phyloP scores from a whole-genome alignment of 257 asterid genomes.

The Thymus quinquecostatus region DNA sequence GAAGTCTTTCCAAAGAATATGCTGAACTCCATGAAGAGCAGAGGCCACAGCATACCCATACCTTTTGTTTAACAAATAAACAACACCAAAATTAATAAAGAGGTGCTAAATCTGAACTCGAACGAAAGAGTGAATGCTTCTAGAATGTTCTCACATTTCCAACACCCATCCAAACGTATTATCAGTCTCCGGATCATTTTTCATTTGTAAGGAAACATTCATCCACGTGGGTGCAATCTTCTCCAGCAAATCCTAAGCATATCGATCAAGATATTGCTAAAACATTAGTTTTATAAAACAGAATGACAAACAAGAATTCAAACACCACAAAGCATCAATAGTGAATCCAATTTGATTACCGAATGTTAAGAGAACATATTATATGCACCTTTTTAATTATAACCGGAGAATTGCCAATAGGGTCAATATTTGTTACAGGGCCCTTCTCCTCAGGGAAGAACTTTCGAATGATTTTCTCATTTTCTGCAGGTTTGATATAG shows the following conservation, averaged over 20 bases:
- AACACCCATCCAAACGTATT: constrained; percentile 63
- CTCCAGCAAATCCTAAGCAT: constrained; percentile 49
- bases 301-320: not conserved
- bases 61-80: constrained; percentile 41
- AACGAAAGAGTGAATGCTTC: not conserved
- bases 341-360: too few species aligned
- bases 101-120: constrained; percentile 4
- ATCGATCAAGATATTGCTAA: not conserved
- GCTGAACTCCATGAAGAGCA: constrained; percentile 70
- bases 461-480: constrained; percentile 51
- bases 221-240: constrained; percentile 69
- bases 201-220: constrained; percentile 59
- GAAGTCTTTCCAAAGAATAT: constrained; percentile 58
- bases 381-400: constrained; percentile 53
- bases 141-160: constrained; percentile 52
- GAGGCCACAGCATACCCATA: constrained; percentile 77
- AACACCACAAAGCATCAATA: too few species aligned
- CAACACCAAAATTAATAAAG: constrained; percentile 7
- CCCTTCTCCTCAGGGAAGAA: constrained; percentile 58
- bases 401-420: constrained; percentile 69
- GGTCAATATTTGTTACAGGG: constrained; percentile 57
- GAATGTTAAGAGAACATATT: not conserved
- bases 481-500: constrained; percentile 53
- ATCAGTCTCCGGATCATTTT: constrained; percentile 62
- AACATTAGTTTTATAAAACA: not conserved